These are phyloP conservation scores for Eurotiales sp. DNA, from an alignment of 2,329 filamentous ascomycete genomes.

Conservation along the genomic window DNA sequence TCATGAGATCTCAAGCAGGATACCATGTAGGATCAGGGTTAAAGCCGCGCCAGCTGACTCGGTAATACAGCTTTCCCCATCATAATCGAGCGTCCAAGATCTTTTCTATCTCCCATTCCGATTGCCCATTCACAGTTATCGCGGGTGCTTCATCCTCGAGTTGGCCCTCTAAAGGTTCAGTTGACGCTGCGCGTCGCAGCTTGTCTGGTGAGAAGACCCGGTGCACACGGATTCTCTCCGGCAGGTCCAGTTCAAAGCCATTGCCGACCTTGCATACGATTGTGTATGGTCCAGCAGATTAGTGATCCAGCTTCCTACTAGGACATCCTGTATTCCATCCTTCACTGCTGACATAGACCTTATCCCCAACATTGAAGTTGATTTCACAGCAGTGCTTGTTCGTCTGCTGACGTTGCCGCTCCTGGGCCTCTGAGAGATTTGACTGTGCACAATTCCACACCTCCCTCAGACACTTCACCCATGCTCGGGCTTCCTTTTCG, in stretches of 20 bases:
- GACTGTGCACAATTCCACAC: constrained; percentile 3
- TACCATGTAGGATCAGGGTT: constrained; percentile 15
- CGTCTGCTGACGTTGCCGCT: neutral
- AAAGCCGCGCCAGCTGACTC: constrained; percentile 11
- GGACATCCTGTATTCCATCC: neutral
- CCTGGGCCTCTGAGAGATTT: neutral
- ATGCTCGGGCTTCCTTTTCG: neutral
- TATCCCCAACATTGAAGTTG: constrained; percentile 6
- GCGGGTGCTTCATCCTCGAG: neutral
- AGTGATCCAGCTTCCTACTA: neutral
- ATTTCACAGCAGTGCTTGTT: neutral
- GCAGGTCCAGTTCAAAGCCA: neutral
- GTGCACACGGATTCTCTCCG: constrained; percentile 4
- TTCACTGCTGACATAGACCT: neutral
- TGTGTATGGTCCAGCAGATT: neutral
- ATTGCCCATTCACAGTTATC: neutral
- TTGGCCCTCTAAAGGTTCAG: neutral
- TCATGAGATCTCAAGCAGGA: constrained; percentile 10
- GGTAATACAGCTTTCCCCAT: constrained; percentile 9
- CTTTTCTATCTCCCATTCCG: constrained; percentile 16
- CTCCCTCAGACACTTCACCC: neutral
- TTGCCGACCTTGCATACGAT: constrained; percentile 3
- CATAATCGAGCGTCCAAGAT: constrained; percentile 7
- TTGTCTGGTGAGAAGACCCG: constrained; percentile 9
- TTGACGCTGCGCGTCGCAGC: neutral